These are phyloP conservation scores for Hyaloscypha hepaticicola DNA, from an alignment of 495 filamentous ascomycete genomes.

Conservation along the genomic window DNA sequence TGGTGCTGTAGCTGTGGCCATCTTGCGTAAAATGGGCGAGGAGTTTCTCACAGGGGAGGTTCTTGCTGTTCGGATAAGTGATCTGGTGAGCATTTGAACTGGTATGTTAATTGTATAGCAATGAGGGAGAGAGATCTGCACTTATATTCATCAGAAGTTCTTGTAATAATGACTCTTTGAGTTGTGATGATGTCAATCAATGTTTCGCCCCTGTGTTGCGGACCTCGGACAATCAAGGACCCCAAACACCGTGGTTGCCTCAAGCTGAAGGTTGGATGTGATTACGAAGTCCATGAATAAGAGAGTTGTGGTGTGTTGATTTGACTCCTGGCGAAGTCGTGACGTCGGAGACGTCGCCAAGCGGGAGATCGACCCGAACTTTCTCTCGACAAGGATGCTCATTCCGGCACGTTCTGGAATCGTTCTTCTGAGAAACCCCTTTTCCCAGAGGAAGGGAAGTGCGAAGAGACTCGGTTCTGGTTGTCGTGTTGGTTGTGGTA, in stretches of 20 bases:
- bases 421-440: neutral
- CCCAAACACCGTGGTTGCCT: neutral
- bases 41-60: neutral
- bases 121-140: neutral
- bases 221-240: neutral
- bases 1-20: slow-evolving; percentile 35
- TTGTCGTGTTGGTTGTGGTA: no score
- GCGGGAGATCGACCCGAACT: neutral
- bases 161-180: neutral
- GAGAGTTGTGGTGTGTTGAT: no score
- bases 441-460: neutral
- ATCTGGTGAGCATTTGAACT: neutral
- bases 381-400: neutral
- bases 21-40: neutral
- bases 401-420: neutral
- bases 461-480: neutral
- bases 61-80: neutral
- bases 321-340: neutral
- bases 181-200: neutral
- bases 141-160: neutral
- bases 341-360: neutral
- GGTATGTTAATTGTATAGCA: neutral
- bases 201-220: neutral
- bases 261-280: no score
- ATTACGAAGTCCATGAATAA: no score